Evolutionary conservation across 805 yeast species (phyloP), one percentile per base, ranked within the genome.

Genomic region (Sugiyamaella chiloensis): DNA sequence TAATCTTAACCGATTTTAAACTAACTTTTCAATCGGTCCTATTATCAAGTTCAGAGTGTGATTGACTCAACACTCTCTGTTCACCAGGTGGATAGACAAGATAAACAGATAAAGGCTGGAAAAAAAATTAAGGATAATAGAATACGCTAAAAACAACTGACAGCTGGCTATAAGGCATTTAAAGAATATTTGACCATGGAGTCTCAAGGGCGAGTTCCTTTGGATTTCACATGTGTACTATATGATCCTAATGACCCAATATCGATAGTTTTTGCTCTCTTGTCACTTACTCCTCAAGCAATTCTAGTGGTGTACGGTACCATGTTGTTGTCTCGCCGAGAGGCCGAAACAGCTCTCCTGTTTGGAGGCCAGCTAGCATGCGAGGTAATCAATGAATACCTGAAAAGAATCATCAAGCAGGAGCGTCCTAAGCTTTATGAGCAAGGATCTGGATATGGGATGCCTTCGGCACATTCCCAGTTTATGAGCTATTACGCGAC

Each of bases 401-500:
- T 86, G 34, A 91, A 91, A 62, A 71, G 72, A 17, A 31, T 78
- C 1, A 64, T 88, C 32, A 79, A 76, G 55, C 86, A 85, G 60
- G 83, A 87, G 19, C 73, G 99, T 52, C 99, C 99, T 0, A 31
- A 51, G 12, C 26, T 27, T 20, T 49, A 42, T 46, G 5, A 16
- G 21, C 27, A 46, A n/a, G 64, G 61, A 2, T 61, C 85, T 53
- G 81, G 85, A 0, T 89, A 83, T 63, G 99, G 99, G 0, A 91
- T 91, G 97, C 99, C 99, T 0, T 81, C 90, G 45, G 96, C 99
- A 1, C 99, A 91, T 66, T 81, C 96, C 0, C 99, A 91, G 67
- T 93, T 90, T 65, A 85, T 91, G 89, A 95, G 96, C 1, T 93
- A 81, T 62, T 81, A 85, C 53, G 75, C 52, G 50, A 73, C 58